These are phyloP conservation scores for Paramecium octaurelia DNA, from an alignment of 73 alveolate genomes.

Conservation along the genomic window DNA sequence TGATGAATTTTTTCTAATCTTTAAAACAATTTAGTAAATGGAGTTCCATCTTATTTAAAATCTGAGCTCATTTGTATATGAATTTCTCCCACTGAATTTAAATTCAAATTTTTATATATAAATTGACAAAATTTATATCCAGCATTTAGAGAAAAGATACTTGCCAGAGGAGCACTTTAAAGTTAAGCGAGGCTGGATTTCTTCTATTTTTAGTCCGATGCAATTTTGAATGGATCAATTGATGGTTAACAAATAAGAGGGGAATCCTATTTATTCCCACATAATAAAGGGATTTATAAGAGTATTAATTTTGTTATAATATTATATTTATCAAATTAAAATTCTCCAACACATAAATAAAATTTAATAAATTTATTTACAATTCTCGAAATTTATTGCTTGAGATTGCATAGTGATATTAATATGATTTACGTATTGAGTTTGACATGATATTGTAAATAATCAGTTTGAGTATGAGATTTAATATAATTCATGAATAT, in stretches of 20 bases:
- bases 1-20: not conserved
- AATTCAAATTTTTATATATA: slow-evolving; percentile 42
- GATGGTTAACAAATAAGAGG: not conserved
- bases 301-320: not conserved
- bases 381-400: not conserved
- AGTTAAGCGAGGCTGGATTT: not conserved
- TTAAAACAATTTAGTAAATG: slow-evolving; percentile 25
- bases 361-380: not conserved
- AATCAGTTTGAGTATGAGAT: not conserved
- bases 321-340: not conserved
- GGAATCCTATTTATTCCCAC: not conserved
- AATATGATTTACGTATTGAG: not conserved
- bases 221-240: not conserved
- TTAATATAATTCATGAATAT: not conserved
- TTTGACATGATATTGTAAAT: not conserved
- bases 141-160: not conserved
- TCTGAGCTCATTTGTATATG: not conserved
- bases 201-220: not conserved
- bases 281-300: not conserved
- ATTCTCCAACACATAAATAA: not conserved
- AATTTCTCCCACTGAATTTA: slow-evolving; percentile 50
- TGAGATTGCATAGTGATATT: not conserved
- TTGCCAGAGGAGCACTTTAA: not conserved
- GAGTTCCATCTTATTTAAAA: slow-evolving; percentile 9
- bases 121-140: not conserved